These are phyloP conservation scores for Vigna trinervia DNA, from an alignment of 306 rosid species.

Conservation along the genomic window DNA sequence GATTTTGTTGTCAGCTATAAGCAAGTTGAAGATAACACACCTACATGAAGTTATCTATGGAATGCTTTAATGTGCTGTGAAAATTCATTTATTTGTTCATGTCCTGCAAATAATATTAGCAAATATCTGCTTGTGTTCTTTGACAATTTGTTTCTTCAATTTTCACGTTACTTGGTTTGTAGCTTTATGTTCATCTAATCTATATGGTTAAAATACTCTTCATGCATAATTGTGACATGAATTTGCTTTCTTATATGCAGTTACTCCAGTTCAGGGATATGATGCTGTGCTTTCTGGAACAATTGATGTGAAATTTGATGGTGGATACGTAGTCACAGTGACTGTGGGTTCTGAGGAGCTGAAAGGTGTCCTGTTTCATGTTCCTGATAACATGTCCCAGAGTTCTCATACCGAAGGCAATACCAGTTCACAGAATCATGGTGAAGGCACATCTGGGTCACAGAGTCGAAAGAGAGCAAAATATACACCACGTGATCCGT, in stretches of 20 bases:
- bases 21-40: slow-evolving; percentile 5
- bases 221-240: slow-evolving; percentile 19
- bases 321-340: slow-evolving; percentile 69
- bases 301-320: slow-evolving; percentile 75
- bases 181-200: slow-evolving; percentile 31
- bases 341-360: slow-evolving; percentile 65
- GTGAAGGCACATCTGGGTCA: slow-evolving; percentile 43
- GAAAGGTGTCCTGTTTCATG: slow-evolving; percentile 76
- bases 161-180: background rate
- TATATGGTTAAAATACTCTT: slow-evolving; percentile 22
- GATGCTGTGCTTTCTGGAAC: slow-evolving; percentile 64
- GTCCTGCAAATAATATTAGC: background rate
- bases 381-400: slow-evolving; percentile 52
- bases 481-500: slow-evolving; percentile 65
- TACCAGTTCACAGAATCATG: slow-evolving; percentile 36
- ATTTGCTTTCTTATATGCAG: slow-evolving; percentile 54
- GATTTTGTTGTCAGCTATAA: slow-evolving; percentile 7
- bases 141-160: slow-evolving; percentile 12
- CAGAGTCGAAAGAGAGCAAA: slow-evolving; percentile 61
- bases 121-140: slow-evolving; percentile 33
- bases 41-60: background rate
- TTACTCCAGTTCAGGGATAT: slow-evolving; percentile 45
- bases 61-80: background rate
- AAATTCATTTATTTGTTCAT: background rate
- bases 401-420: slow-evolving; percentile 46